A percentile compares a stretch with the other conserved stretches of the same genome.
Conservation (phyloP, 495 filamentous ascomycete species). For the Talaromyces trachyspermus region DNA sequence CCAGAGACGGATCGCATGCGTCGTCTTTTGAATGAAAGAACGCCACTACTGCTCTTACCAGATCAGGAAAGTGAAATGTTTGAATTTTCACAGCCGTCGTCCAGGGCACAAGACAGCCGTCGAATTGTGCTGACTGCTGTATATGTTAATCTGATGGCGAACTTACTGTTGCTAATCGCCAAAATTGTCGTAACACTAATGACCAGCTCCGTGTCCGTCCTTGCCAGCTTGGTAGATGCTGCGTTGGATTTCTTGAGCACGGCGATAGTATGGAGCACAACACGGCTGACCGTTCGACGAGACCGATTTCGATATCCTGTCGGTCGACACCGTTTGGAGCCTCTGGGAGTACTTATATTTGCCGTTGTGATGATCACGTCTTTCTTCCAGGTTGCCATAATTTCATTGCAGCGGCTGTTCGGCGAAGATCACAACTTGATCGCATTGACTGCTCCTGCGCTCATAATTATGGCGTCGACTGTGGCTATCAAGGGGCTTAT, state of each 20-base stretch:
- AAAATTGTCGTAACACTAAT: slow-evolving; percentile 75
- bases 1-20: slow-evolving; percentile 63
- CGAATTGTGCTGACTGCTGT: slow-evolving; percentile 65
- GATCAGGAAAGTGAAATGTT: slow-evolving; percentile 25
- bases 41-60: slow-evolving; percentile 47
- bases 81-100: slow-evolving; percentile 17
- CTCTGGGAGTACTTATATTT: slow-evolving; percentile 73
- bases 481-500: slow-evolving; percentile 75
- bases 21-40: slow-evolving; percentile 61
- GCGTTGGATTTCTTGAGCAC: slow-evolving; percentile 83
- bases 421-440: slow-evolving; percentile 60
- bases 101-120: slow-evolving; percentile 32
- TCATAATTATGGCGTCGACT: slow-evolving; percentile 74
- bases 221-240: slow-evolving; percentile 84
- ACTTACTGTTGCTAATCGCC: slow-evolving; percentile 64
- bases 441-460: slow-evolving; percentile 61
- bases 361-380: slow-evolving; percentile 81
- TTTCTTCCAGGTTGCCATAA: slow-evolving; percentile 75
- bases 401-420: slow-evolving; percentile 62
- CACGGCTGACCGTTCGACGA: slow-evolving; percentile 61
- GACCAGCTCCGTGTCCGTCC: slow-evolving; percentile 78
- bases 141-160: slow-evolving; percentile 80
- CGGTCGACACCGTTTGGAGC: slow-evolving; percentile 68
- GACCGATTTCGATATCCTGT: slow-evolving; percentile 82
- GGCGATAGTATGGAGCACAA: slow-evolving; percentile 78